phyloP scores from a whole-genome alignment of 2,329 filamentous ascomycete genomes.

The Thermochaetoides dissita region DNA sequence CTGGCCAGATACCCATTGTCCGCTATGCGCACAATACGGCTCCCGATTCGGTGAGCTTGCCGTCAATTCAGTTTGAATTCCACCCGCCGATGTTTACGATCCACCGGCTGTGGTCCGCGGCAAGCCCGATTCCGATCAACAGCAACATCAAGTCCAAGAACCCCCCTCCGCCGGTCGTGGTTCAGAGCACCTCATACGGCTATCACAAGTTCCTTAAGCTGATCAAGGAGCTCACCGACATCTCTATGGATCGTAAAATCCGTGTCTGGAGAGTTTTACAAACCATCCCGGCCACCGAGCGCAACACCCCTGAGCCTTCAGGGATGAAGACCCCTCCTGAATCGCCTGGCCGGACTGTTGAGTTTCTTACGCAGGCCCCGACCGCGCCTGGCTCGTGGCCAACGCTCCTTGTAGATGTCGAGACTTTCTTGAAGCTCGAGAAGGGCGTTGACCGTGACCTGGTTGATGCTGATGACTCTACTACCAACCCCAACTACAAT shows the following conservation, averaged over 20 bases:
- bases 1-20: constrained; percentile 56
- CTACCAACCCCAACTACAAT: constrained; percentile 62
- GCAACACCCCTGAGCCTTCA: constrained; percentile 24
- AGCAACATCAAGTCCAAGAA: constrained; percentile 47
- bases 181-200: constrained; percentile 55
- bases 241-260: constrained; percentile 59
- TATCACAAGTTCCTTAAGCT: constrained; percentile 64
- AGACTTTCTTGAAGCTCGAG: constrained; percentile 47
- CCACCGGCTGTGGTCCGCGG: constrained; percentile 57
- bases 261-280: constrained; percentile 57
- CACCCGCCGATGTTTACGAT: constrained; percentile 76
- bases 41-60: constrained; percentile 33
- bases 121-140: constrained; percentile 41
- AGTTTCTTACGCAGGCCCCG: constrained; percentile 8
- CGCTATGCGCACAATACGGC: constrained; percentile 68
- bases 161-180: constrained; percentile 48
- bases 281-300: constrained; percentile 24
- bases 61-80: constrained; percentile 68
- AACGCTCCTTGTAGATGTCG: constrained; percentile 45
- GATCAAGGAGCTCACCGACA: constrained; percentile 53
- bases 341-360: constrained; percentile 12
- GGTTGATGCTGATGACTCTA: constrained; percentile 54
- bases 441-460: constrained; percentile 50
- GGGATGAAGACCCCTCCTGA: constrained; percentile 24
- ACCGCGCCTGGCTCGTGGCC: constrained; percentile 21